A percentile compares a stretch with the other conserved stretches of the same genome.
Evolutionary conservation across 2,329 filamentous ascomycete genomes (phyloP).

Genomic region (Aspergillaceae sp.): DNA sequence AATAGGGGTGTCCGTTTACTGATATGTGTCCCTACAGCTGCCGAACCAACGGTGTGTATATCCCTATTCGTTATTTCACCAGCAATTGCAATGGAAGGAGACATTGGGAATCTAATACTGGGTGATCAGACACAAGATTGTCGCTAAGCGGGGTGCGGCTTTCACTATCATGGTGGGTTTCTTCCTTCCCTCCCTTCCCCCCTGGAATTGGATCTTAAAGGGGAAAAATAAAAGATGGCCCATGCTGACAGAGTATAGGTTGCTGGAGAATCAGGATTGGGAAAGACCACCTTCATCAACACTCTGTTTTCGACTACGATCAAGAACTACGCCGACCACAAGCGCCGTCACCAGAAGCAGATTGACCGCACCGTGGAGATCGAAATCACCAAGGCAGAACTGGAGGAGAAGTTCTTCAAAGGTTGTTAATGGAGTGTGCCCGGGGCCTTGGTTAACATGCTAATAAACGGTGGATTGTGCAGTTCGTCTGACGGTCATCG

Average conservation of each 20-base stretch:
- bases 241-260: slow-evolving; percentile 51
- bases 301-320: slow-evolving; percentile 99
- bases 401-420: slow-evolving; percentile 99
- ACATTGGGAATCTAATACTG: slow-evolving; percentile 14
- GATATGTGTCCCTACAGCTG: slow-evolving; percentile 38
- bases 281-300: slow-evolving; percentile 99
- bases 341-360: slow-evolving; percentile 98
- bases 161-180: slow-evolving; percentile 93
- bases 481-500: slow-evolving; percentile 98
- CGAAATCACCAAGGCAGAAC: slow-evolving; percentile 98
- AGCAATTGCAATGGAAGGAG: slow-evolving; percentile 2
- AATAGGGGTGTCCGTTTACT: slow-evolving; percentile 23
- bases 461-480: slow-evolving; percentile 9
- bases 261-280: slow-evolving; percentile 93
- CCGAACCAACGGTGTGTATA: slow-evolving; percentile 60
- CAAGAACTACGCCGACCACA: slow-evolving; percentile 99
- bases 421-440: slow-evolving; percentile 46
- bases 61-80: slow-evolving; percentile 19
- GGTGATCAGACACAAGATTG: slow-evolving; percentile 56
- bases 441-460: not conserved
- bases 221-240: slow-evolving; percentile 1
- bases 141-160: slow-evolving; percentile 79
- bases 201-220: not conserved
- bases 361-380: slow-evolving; percentile 99
- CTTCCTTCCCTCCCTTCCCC: not conserved